Evolutionary conservation across 495 filamentous ascomycete species (phyloP).

Genomic region (Recurvomyces mirabilis): DNA sequence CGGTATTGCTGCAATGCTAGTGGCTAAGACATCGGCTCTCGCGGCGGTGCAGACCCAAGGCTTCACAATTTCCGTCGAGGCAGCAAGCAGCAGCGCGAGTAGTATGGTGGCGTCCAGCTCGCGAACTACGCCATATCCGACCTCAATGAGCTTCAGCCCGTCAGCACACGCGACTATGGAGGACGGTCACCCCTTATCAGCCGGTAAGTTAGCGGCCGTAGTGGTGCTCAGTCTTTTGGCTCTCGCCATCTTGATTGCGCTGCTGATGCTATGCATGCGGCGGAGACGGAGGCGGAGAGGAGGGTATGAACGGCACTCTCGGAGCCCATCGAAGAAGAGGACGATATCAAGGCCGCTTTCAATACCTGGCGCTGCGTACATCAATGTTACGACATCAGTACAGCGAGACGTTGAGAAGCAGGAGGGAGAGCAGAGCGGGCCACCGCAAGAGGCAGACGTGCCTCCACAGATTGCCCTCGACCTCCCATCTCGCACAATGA

Average conservation of each 20-base stretch:
- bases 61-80: conserved; percentile 18
- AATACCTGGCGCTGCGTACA: neutral
- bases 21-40: conserved; percentile 11
- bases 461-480: conserved; percentile 24
- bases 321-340: conserved; percentile 16
- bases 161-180: no score
- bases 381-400: conserved; percentile 3
- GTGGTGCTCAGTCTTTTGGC: conserved; percentile 4
- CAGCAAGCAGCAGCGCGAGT: neutral
- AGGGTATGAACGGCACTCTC: conserved; percentile 11
- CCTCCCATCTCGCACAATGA: conserved; percentile 6
- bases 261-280: conserved; percentile 17
- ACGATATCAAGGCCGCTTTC: conserved; percentile 26
- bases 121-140: neutral
- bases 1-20: conserved; percentile 18
- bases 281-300: conserved; percentile 13
- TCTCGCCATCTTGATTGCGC: conserved; percentile 4
- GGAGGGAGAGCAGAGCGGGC: neutral
- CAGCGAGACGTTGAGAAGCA: conserved; percentile 25
- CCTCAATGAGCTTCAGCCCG: no score
- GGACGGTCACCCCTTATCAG: no score
- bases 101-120: neutral
- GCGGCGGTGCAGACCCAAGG: conserved; percentile 17
- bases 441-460: conserved; percentile 12
- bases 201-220: conserved; percentile 11